These are phyloP conservation scores for Thozetella sp. DNA, from an alignment of 495 filamentous ascomycete species.

Conservation along the genomic window DNA sequence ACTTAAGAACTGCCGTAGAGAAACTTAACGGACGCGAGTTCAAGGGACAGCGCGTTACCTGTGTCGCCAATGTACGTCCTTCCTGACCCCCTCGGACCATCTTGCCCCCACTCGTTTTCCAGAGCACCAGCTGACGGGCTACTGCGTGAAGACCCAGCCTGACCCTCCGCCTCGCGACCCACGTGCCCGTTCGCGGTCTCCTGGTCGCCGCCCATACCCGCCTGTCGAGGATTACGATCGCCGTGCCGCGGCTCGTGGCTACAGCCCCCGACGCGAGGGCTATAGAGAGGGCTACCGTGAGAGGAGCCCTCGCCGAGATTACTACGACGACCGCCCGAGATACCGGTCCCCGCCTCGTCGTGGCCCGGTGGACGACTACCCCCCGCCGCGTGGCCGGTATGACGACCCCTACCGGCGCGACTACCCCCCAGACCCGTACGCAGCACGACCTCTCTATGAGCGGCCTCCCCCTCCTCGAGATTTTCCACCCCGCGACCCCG, in stretches of 20 bases:
- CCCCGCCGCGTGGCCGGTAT: constrained; percentile 61
- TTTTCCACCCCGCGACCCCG: constrained; percentile 51
- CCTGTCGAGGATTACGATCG: constrained; percentile 74
- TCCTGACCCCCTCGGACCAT: background rate
- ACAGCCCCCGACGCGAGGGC: constrained; percentile 68
- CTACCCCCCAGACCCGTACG: constrained; percentile 66
- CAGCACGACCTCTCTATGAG: constrained; percentile 61
- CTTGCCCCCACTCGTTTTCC: background rate
- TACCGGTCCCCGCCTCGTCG: constrained; percentile 78
- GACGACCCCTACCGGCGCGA: constrained; percentile 66
- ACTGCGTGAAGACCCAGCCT: constrained; percentile 57
- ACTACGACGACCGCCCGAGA: constrained; percentile 79
- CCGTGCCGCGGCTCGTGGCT: constrained; percentile 77
- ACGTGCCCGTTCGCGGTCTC: constrained; percentile 75
- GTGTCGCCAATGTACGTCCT: constrained; percentile 77
- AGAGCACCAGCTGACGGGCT: too few relatives aligned
- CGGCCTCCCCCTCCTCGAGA: constrained; percentile 57
- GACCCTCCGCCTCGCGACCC: constrained; percentile 69
- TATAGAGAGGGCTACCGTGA: constrained; percentile 80
- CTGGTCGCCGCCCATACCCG: constrained; percentile 60
- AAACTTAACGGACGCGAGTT: constrained; percentile 92
- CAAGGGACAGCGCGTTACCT: constrained; percentile 82
- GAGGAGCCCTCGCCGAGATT: constrained; percentile 76
- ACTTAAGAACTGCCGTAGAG: constrained; percentile 87
- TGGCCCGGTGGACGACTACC: constrained; percentile 77